These are phyloP conservation scores for Botrytis squamosa DNA, from an alignment of 2,329 filamentous ascomycete genomes.

Conservation along the genomic window DNA sequence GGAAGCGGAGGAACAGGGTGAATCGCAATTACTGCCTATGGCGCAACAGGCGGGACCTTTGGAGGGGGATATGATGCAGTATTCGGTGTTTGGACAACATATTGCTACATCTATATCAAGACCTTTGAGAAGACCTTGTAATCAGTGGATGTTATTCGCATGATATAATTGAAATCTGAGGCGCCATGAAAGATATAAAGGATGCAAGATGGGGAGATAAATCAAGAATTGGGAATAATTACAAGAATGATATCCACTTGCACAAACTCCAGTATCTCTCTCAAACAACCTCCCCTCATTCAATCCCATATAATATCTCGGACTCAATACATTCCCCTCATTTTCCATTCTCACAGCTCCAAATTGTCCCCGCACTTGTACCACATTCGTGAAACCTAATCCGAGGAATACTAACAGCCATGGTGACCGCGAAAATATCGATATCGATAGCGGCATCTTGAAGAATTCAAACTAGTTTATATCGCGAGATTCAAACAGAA, in stretches of 20 bases:
- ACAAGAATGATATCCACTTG: constrained; percentile 34
- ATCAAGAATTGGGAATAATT: constrained; percentile 14
- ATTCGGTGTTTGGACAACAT: constrained; percentile 47
- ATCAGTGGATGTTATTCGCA: neutral
- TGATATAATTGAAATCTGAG: neutral
- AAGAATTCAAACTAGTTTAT: neutral
- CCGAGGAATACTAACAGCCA: neutral
- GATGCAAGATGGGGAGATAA: neutral
- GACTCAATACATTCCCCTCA: constrained; percentile 26
- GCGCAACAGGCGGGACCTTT: constrained; percentile 45
- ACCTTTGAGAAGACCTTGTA: constrained; percentile 36
- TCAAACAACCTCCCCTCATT: constrained; percentile 22
- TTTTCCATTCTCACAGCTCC: constrained; percentile 8
- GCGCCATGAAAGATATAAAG: neutral
- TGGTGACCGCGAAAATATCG: neutral
- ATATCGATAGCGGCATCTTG: neutral
- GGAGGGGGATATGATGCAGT: constrained; percentile 46
- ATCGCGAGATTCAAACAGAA: neutral
- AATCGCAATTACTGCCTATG: constrained; percentile 44
- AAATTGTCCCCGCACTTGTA: constrained; percentile 2
- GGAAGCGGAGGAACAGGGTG: constrained; percentile 35
- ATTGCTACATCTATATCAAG: constrained; percentile 42
- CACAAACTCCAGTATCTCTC: constrained; percentile 29
- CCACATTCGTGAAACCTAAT: neutral
- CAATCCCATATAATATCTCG: constrained; percentile 31